Conservation (phyloP, 305 asterid species). For the Lippia alba region DNA sequence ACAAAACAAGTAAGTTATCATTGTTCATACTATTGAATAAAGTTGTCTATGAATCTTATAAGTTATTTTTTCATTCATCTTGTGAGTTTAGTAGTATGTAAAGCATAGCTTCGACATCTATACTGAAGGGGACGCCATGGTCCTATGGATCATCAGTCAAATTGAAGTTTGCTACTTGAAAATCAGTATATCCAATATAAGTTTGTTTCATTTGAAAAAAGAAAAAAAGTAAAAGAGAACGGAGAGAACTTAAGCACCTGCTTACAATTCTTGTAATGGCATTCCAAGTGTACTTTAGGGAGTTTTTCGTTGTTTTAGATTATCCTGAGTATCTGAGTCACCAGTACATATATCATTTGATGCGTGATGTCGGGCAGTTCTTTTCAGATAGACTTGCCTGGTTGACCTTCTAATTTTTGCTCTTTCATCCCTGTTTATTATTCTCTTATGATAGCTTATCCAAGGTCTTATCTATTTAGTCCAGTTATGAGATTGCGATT, state of each 20-base stretch:
- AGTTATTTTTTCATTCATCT: conserved; percentile 16
- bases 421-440: neutral
- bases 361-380: neutral
- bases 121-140: neutral
- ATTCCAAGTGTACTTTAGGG: conserved; percentile 10
- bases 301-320: conserved; percentile 1
- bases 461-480: neutral
- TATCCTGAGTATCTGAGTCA: neutral
- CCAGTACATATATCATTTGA: neutral
- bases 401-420: neutral
- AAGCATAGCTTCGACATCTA: neutral
- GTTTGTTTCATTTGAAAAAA: neutral
- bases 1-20: neutral
- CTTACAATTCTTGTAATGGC: neutral
- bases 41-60: neutral
- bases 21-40: too few relatives aligned
- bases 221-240: neutral
- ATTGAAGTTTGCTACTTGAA: neutral
- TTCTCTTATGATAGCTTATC: neutral
- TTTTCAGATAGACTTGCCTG: neutral
- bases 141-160: neutral
- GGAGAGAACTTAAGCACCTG: neutral
- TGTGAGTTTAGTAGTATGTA: neutral
- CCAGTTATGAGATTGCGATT: conserved; percentile 7
- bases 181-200: neutral